These are phyloP conservation scores for Plasmodium cynomolgi DNA, from an alignment of 169 alveolate genomes.

Conservation along the genomic window DNA sequence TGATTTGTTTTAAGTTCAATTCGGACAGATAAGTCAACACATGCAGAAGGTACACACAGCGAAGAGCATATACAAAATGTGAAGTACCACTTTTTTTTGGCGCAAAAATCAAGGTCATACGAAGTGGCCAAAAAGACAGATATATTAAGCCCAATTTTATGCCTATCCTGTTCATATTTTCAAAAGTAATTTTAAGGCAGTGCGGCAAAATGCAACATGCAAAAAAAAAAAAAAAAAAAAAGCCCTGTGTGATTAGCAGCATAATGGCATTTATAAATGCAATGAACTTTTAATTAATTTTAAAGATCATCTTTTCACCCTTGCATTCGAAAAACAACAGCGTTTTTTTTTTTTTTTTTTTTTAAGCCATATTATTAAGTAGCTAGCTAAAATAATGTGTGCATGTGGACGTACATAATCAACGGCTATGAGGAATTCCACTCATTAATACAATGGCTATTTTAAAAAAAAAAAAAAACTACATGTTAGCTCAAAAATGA, in stretches of 20 bases:
- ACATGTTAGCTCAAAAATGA: slow-evolving; percentile 59
- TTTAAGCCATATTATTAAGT: slow-evolving; percentile 3
- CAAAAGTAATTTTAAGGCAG: background rate
- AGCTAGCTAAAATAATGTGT: slow-evolving; percentile 64
- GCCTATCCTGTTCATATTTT: slow-evolving; percentile 10
- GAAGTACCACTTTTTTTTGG: background rate
- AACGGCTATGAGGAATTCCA: background rate
- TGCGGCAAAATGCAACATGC: slow-evolving; percentile 19
- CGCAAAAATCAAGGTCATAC: background rate
- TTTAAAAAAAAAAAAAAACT: slow-evolving; percentile 20
- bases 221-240: background rate
- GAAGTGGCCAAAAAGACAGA: slow-evolving; percentile 7
- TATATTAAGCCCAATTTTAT: background rate
- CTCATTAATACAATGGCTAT: slow-evolving; percentile 22
- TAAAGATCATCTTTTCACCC: background rate
- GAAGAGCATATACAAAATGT: background rate
- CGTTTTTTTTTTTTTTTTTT: background rate
- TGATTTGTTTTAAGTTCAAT: background rate
- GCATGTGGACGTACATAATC: background rate
- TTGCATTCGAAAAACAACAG: slow-evolving; percentile 17
- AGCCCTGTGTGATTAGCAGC: background rate
- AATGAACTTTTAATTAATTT: slow-evolving; percentile 6
- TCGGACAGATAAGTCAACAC: background rate
- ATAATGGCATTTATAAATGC: background rate
- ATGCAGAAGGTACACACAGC: background rate